A percentile compares a stretch with the other conserved stretches of the same genome.
Evolutionary conservation across 2,329 filamentous ascomycete species (phyloP).

Genomic region (Blastomyces silverae): DNA sequence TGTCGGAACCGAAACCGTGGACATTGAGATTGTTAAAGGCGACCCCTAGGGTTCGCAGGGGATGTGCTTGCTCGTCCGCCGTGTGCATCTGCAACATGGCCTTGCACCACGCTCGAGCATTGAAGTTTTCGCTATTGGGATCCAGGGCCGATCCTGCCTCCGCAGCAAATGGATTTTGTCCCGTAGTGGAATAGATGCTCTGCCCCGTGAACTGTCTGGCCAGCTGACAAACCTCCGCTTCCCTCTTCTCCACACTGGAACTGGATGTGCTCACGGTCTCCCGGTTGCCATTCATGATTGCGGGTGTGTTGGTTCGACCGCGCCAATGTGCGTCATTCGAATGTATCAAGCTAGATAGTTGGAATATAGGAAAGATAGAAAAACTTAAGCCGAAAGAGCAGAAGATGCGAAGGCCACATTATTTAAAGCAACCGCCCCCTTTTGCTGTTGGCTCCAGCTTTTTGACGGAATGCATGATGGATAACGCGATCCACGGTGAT

Average conservation of each 20-base stretch:
- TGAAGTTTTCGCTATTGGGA: slow-evolving; percentile 41
- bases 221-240: background rate
- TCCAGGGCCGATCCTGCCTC: slow-evolving; percentile 31
- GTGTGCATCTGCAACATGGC: slow-evolving; percentile 39
- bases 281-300: background rate
- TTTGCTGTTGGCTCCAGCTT: background rate
- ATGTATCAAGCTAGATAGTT: background rate
- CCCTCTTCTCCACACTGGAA: background rate
- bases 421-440: background rate
- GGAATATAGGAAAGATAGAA: background rate
- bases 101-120: slow-evolving; percentile 42
- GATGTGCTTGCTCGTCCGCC: slow-evolving; percentile 30
- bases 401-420: background rate
- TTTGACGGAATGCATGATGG: background rate
- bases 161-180: slow-evolving; percentile 8
- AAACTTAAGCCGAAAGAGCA: background rate
- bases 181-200: background rate
- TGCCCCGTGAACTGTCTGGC: background rate
- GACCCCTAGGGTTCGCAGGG: slow-evolving; percentile 34
- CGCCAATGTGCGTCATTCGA: background rate
- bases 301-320: background rate
- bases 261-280: background rate
- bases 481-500: background rate
- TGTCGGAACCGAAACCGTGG: slow-evolving; percentile 34
- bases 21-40: slow-evolving; percentile 36